Evolutionary conservation across 352 stramenopile species (phyloP).

Genomic region (Pythium pyrilobum): DNA sequence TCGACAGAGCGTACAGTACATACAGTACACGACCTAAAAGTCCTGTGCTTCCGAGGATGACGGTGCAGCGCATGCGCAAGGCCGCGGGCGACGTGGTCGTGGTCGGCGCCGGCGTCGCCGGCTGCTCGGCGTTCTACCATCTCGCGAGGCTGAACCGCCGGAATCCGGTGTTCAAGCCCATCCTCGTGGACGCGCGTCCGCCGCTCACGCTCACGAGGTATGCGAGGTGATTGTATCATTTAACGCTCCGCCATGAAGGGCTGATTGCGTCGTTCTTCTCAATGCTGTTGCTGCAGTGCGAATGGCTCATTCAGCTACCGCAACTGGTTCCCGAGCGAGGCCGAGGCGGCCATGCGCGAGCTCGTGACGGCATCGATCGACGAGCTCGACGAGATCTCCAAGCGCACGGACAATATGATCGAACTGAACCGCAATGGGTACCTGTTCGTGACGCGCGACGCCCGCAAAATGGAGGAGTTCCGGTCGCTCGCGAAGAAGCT

Average conservation of each 20-base stretch:
- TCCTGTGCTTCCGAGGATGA: not conserved
- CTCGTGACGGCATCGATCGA: constrained; percentile 73
- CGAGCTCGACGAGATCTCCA: constrained; percentile 62
- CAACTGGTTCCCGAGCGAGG: constrained; percentile 77
- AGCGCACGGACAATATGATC: constrained; percentile 55
- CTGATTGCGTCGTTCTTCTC: not conserved
- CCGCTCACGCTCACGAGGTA: constrained; percentile 66
- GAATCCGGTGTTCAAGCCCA: constrained; percentile 57
- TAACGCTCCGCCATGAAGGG: too few relatives aligned
- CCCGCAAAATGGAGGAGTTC: constrained; percentile 43
- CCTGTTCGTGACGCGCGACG: constrained; percentile 61
- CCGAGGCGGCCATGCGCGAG: constrained; percentile 57
- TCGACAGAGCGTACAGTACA: not conserved
- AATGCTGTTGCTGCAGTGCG: constrained; percentile 19
- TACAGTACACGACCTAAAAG: too few relatives aligned
- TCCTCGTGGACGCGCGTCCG: constrained; percentile 62
- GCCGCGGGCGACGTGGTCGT: constrained; percentile 59
- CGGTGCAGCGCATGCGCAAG: constrained; percentile 41
- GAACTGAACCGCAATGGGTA: constrained; percentile 79
- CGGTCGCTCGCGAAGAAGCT: constrained; percentile 40
- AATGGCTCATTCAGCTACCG: constrained; percentile 81
- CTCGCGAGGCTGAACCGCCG: constrained; percentile 57
- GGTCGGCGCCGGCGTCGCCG: constrained; percentile 63
- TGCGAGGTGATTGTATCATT: not conserved
- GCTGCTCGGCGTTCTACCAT: constrained; percentile 77